These are phyloP conservation scores for Plantago ovata DNA, from an alignment of 257 asterid species.

Conservation along the genomic window DNA sequence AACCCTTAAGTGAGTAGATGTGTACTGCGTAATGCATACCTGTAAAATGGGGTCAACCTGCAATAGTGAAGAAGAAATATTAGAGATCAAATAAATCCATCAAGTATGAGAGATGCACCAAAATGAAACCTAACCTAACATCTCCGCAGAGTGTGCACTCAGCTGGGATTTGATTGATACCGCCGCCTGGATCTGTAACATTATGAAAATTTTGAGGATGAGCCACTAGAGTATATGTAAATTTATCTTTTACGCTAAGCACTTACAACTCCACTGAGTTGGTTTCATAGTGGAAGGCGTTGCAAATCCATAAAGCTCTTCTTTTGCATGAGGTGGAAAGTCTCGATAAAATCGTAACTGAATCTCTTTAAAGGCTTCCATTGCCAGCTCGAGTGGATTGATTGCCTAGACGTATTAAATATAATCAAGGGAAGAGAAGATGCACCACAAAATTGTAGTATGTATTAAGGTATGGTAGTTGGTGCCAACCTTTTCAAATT, in stretches of 20 bases:
- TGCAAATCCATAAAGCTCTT: slow-evolving; percentile 76
- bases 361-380: slow-evolving; percentile 88
- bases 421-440: slow-evolving; percentile 2
- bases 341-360: slow-evolving; percentile 72
- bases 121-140: slow-evolving; percentile 58
- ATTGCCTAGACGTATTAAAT: slow-evolving; percentile 55
- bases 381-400: slow-evolving; percentile 90
- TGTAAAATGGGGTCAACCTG: slow-evolving; percentile 98
- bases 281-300: slow-evolving; percentile 99
- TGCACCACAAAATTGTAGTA: background rate
- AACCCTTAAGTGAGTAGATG: slow-evolving; percentile 7
- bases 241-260: slow-evolving; percentile 12
- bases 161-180: slow-evolving; percentile 92
- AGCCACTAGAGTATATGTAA: slow-evolving; percentile 2
- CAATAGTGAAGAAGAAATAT: slow-evolving; percentile 24
- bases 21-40: slow-evolving; percentile 34
- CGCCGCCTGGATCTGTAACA: slow-evolving; percentile 94
- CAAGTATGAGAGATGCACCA: slow-evolving; percentile 10
- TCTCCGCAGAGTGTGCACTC: slow-evolving; percentile 90
- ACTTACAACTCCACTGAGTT: slow-evolving; percentile 93
- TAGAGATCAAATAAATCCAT: slow-evolving; percentile 25
- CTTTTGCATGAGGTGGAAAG: slow-evolving; percentile 85
- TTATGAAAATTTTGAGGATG: slow-evolving; percentile 16
- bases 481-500: no score
- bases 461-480: background rate